phyloP scores from a whole-genome alignment of 2,329 filamentous ascomycete genomes.

The Phoma herbarum region DNA sequence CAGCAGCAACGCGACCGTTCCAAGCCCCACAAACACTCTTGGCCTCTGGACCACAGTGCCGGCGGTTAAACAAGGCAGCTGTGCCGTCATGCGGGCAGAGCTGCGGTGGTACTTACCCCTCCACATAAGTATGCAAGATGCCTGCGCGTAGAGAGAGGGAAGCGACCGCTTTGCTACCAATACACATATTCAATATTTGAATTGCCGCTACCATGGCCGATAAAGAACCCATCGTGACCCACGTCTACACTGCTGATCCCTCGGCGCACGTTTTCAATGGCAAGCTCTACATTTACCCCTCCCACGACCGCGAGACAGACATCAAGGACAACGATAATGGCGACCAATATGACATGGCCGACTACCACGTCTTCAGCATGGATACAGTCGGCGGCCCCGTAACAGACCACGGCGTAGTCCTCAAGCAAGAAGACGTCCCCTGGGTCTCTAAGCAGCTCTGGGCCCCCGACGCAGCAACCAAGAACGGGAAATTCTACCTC shows the following conservation, averaged over 20 bases:
- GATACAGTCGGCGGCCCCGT: slow-evolving; percentile 66
- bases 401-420: slow-evolving; percentile 75
- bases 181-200: slow-evolving; percentile 1
- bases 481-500: slow-evolving; percentile 76
- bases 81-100: slow-evolving; percentile 34
- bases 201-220: slow-evolving; percentile 43
- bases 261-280: slow-evolving; percentile 82
- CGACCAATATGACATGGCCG: slow-evolving; percentile 84
- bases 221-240: slow-evolving; percentile 71
- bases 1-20: slow-evolving; percentile 29
- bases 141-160: slow-evolving; percentile 21
- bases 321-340: slow-evolving; percentile 84
- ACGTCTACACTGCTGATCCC: slow-evolving; percentile 81
- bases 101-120: slow-evolving; percentile 26
- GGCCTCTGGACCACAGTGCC: slow-evolving; percentile 32
- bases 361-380: slow-evolving; percentile 81
- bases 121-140: slow-evolving; percentile 36
- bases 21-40: slow-evolving; percentile 26
- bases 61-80: slow-evolving; percentile 44
- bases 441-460: slow-evolving; percentile 83
- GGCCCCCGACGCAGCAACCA: slow-evolving; percentile 78
- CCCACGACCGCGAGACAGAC: slow-evolving; percentile 78
- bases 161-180: slow-evolving; percentile 8
- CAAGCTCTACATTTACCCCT: slow-evolving; percentile 81
- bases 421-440: slow-evolving; percentile 71